These are phyloP conservation scores for Tetradesmus lagerheimii DNA, from an alignment of 139 green algal species.

Conservation along the genomic window DNA sequence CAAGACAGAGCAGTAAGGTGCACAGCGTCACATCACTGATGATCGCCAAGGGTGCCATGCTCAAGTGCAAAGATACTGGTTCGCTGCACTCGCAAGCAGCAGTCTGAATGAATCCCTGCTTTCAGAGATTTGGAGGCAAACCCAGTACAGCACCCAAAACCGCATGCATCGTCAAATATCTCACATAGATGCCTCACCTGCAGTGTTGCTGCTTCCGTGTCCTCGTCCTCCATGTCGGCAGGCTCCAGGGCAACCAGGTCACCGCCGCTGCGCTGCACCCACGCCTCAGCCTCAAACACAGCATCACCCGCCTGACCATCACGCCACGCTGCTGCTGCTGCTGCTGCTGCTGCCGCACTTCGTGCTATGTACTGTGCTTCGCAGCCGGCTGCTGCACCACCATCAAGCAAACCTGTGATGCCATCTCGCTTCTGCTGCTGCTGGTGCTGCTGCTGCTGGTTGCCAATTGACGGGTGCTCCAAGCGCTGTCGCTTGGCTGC, in stretches of 20 bases:
- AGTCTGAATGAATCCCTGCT: no score
- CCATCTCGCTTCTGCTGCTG: constrained; percentile 2
- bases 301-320: not conserved
- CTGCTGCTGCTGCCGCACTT: not conserved
- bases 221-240: constrained; percentile 46
- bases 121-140: no score
- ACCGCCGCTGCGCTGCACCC: constrained; percentile 49
- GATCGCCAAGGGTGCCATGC: no score
- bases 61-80: no score
- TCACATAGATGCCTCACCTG: not conserved
- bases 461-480: constrained; percentile 4
- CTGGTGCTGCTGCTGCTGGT: constrained; percentile 32
- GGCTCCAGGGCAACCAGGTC: constrained; percentile 39
- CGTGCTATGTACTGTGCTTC: not conserved
- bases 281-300: constrained; percentile 12
- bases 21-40: no score
- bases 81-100: no score
- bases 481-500: not conserved
- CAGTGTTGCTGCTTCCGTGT: constrained; percentile 37
- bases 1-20: not conserved
- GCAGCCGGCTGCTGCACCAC: not conserved
- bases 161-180: no score
- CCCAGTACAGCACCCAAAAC: no score
- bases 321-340: constrained; percentile 10
- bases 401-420: not conserved